These are phyloP conservation scores for Colletotrichum sidae DNA, from an alignment of 2,329 filamentous ascomycete genomes.

Conservation along the genomic window DNA sequence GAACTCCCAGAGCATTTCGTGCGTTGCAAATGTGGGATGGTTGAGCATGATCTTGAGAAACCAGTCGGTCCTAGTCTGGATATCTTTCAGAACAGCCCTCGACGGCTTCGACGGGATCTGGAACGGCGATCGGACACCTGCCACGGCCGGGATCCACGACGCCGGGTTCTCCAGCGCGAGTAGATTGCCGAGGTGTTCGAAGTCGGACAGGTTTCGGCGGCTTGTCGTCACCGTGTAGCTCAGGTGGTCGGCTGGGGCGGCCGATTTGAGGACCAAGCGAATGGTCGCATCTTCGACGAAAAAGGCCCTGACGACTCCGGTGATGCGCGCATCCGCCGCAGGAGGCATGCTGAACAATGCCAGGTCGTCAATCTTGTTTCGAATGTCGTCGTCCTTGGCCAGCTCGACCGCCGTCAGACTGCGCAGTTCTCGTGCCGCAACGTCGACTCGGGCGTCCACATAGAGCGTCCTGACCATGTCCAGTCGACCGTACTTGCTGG, in stretches of 20 bases:
- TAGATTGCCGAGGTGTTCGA: slow-evolving; percentile 88
- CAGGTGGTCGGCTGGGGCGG: slow-evolving; percentile 82
- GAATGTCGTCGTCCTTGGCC: slow-evolving; percentile 96
- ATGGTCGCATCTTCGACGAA: slow-evolving; percentile 98
- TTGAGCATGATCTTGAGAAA: slow-evolving; percentile 88
- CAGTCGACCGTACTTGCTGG: slow-evolving; percentile 96
- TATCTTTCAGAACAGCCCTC: slow-evolving; percentile 85
- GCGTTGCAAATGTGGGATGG: slow-evolving; percentile 93
- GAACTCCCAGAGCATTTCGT: slow-evolving; percentile 99
- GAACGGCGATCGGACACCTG: slow-evolving; percentile 85
- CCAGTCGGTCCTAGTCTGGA: slow-evolving; percentile 86
- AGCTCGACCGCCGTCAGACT: slow-evolving; percentile 95
- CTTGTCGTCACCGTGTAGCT: slow-evolving; percentile 96
- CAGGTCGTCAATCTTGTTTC: slow-evolving; percentile 95
- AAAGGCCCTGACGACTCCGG: slow-evolving; percentile 92
- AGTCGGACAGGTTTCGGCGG: slow-evolving; percentile 86
- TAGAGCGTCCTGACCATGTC: slow-evolving; percentile 93
- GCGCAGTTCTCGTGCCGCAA: slow-evolving; percentile 84
- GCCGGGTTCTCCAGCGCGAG: slow-evolving; percentile 91
- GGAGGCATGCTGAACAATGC: slow-evolving; percentile 82
- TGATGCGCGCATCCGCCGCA: slow-evolving; percentile 82
- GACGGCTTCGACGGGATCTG: slow-evolving; percentile 94
- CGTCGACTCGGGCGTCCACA: slow-evolving; percentile 86
- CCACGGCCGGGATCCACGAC: slow-evolving; percentile 89
- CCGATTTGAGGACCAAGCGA: slow-evolving; percentile 92